A percentile compares a stretch with the other conserved stretches of the same genome.
Evolutionary conservation across 2,329 filamentous ascomycete genomes (phyloP).

Genomic region (Rutstroemia sydowiana): DNA sequence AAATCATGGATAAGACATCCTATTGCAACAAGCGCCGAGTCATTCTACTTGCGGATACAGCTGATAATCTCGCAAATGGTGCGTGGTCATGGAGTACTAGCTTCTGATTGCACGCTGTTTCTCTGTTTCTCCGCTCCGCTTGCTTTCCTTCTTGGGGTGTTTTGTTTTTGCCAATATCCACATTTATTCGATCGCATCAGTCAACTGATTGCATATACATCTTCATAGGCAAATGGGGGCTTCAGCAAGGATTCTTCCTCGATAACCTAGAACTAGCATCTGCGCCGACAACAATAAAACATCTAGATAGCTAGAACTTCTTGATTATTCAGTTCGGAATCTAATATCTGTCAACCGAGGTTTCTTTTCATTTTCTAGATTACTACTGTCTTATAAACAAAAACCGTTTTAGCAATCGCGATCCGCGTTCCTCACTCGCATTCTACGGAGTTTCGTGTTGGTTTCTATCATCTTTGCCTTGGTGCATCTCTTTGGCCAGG

Average conservation of each 20-base stretch:
- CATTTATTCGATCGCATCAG: background rate
- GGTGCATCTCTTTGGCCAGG: too few species aligned
- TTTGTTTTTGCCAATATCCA: background rate
- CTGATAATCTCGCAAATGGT: slow-evolving; percentile 85
- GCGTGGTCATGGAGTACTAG: slow-evolving; percentile 33
- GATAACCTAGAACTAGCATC: background rate
- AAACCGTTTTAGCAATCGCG: background rate
- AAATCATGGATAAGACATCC: slow-evolving; percentile 97
- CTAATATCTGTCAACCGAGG: background rate
- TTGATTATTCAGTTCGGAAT: background rate
- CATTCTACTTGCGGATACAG: slow-evolving; percentile 86
- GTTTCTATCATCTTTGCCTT: background rate
- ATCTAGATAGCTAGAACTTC: background rate
- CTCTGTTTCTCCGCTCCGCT: background rate
- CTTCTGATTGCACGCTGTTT: slow-evolving; percentile 1
- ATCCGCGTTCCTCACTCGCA: background rate
- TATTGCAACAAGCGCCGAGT: slow-evolving; percentile 92
- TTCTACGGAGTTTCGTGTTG: background rate
- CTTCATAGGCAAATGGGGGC: background rate
- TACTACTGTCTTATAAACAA: background rate
- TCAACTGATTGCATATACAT: background rate
- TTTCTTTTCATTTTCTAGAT: background rate
- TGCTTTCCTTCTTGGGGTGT: background rate
- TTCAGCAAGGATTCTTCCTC: background rate
- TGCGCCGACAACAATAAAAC: too few species aligned